These are phyloP conservation scores for Aspergillus ostianus DNA, from an alignment of 495 filamentous ascomycete genomes.

Conservation along the genomic window DNA sequence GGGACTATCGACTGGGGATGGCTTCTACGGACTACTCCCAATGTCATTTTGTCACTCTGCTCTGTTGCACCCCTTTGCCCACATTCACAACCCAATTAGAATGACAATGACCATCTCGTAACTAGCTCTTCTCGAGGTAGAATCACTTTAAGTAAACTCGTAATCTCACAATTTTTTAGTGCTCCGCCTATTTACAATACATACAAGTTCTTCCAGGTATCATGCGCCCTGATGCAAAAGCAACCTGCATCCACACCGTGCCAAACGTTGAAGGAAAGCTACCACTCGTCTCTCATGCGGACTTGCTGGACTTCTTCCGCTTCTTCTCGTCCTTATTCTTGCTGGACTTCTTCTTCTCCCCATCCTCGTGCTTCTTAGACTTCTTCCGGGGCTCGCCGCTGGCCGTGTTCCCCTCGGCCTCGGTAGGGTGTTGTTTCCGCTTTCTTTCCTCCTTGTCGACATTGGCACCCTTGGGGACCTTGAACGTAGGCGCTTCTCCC, in stretches of 20 bases:
- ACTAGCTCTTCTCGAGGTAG: too few relatives aligned
- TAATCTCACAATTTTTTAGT: background rate
- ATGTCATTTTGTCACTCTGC: too few relatives aligned
- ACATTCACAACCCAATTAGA: too few relatives aligned
- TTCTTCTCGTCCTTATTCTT: conserved; percentile 45
- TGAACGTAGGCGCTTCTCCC: conserved; percentile 38
- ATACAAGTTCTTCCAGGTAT: conserved; percentile 2
- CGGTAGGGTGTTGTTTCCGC: conserved; percentile 41
- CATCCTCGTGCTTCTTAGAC: conserved; percentile 39
- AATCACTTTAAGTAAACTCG: background rate
- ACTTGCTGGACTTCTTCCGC: conserved; percentile 43
- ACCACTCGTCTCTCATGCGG: conserved; percentile 10
- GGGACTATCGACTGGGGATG: too few relatives aligned
- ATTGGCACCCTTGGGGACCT: conserved; percentile 26
- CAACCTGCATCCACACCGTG: conserved; percentile 12
- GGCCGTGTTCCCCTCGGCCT: conserved; percentile 32
- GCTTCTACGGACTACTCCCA: too few relatives aligned
- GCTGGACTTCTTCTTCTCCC: conserved; percentile 37
- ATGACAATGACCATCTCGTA: too few relatives aligned
- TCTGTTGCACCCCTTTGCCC: too few relatives aligned
- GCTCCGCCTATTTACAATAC: background rate
- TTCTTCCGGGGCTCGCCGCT: conserved; percentile 39
- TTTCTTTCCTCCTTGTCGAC: conserved; percentile 38
- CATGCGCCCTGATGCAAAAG: conserved; percentile 13
- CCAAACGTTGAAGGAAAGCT: conserved; percentile 11